These are phyloP conservation scores for Sistotremastrum suecicum DNA, from an alignment of 768 basidiomycete species.

Conservation along the genomic window DNA sequence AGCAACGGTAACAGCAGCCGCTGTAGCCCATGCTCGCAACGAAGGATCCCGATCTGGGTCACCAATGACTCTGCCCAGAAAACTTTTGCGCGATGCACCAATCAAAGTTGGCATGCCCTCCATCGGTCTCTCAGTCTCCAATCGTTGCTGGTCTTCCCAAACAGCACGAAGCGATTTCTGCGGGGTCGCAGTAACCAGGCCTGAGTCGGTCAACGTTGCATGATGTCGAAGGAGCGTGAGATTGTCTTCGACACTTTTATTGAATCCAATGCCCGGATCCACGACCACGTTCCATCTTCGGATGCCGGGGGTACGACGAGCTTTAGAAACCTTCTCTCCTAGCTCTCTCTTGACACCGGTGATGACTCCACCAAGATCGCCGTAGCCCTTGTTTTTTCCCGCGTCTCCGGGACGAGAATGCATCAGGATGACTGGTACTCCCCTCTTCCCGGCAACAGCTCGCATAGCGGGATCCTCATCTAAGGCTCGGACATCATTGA, in stretches of 20 bases:
- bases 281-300: constrained; percentile 79
- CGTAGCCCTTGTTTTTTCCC: constrained; percentile 55
- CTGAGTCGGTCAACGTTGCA: constrained; percentile 24
- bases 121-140: constrained; percentile 16
- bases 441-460: constrained; percentile 40
- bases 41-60: constrained; percentile 23
- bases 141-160: not conserved
- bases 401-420: constrained; percentile 77
- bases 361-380: constrained; percentile 31
- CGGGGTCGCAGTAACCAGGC: constrained; percentile 4
- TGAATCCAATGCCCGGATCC: constrained; percentile 93
- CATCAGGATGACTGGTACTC: constrained; percentile 83
- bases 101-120: constrained; percentile 52
- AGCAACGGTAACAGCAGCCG: constrained; percentile 58
- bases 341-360: constrained; percentile 61
- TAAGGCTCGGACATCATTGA: constrained; percentile 86
- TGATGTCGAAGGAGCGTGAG: constrained; percentile 45
- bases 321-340: constrained; percentile 45
- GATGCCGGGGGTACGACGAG: constrained; percentile 56
- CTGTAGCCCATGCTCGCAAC: constrained; percentile 65
- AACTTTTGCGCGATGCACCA: constrained; percentile 74
- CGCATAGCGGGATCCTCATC: constrained; percentile 37
- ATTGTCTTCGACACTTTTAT: constrained; percentile 70
- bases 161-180: constrained; percentile 23
- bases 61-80: constrained; percentile 55